phyloP scores from a whole-genome alignment of 176 grass and related monocot species.

The Ananas comosus region DNA sequence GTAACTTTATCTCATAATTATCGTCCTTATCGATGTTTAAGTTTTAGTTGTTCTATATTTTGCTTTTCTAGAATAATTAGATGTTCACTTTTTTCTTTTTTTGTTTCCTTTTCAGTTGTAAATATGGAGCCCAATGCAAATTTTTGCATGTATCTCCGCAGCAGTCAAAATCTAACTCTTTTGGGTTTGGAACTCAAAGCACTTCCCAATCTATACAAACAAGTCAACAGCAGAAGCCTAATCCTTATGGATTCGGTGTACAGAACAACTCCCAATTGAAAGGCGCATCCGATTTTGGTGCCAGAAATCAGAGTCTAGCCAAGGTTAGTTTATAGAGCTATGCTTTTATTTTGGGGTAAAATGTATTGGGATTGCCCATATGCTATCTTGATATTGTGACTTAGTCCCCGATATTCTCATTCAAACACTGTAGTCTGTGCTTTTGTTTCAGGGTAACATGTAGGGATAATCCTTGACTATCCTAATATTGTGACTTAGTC shows the following conservation, averaged over 20 bases:
- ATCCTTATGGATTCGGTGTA: constrained; percentile 76
- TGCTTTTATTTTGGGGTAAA: background rate
- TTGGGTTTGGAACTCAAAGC: constrained; percentile 44
- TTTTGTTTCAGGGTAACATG: no score
- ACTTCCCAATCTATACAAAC: background rate
- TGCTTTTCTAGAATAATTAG: constrained; percentile 4
- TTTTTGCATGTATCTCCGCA: constrained; percentile 54
- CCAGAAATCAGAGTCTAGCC: constrained; percentile 9
- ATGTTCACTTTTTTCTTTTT: constrained; percentile 3
- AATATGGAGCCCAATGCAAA: constrained; percentile 70
- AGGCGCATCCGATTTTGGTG: constrained; percentile 20
- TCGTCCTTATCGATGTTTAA: background rate
- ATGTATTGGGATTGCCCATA: background rate
- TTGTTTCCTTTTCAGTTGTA: constrained; percentile 45
- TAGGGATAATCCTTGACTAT: no score
- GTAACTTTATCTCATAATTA: background rate
- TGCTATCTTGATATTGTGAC: no score
- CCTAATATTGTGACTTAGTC: no score
- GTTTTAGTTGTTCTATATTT: background rate
- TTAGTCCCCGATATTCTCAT: no score
- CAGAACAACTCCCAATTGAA: constrained; percentile 34
- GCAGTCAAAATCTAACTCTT: constrained; percentile 55
- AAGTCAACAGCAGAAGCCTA: constrained; percentile 53
- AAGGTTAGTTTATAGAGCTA: constrained; percentile 11
- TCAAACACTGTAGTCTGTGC: no score